A percentile compares a stretch with the other conserved stretches of the same genome.
These are phyloP conservation scores for Globisporangium nunn DNA, from an alignment of 352 stramenopile genomes.

Conservation along the genomic window DNA sequence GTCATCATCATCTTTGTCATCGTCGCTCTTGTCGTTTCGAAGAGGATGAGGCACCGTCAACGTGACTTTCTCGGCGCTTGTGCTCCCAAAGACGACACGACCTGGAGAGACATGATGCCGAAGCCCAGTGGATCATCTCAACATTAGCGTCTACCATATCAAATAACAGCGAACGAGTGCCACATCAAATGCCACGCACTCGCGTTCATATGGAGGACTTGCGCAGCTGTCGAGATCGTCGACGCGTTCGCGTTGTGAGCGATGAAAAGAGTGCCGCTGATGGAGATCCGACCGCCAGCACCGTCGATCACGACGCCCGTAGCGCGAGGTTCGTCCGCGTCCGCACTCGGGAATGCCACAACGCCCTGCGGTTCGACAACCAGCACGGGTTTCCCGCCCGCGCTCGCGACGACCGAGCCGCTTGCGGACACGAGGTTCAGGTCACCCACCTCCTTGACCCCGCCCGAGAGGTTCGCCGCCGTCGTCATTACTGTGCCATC, in stretches of 20 bases:
- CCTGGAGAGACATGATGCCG: background rate
- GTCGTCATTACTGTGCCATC: constrained; percentile 79
- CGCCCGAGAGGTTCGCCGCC: constrained; percentile 65
- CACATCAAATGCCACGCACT: constrained; percentile 13
- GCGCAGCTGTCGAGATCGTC: constrained; percentile 23
- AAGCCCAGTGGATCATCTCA: background rate
- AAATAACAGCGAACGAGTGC: background rate
- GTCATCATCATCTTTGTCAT: constrained; percentile 1
- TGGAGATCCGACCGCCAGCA: constrained; percentile 24
- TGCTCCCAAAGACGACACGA: constrained; percentile 16
- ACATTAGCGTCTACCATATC: background rate
- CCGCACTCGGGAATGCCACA: constrained; percentile 38
- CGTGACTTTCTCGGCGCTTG: constrained; percentile 10
- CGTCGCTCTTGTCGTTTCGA: background rate
- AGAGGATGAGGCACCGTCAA: constrained; percentile 6
- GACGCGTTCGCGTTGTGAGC: constrained; percentile 37
- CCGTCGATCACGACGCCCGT: constrained; percentile 49
- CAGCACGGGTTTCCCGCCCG: constrained; percentile 48
- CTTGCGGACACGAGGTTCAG: constrained; percentile 69
- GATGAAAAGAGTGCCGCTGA: constrained; percentile 32
- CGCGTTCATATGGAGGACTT: constrained; percentile 43
- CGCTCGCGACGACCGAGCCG: constrained; percentile 55
- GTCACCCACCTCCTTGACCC: constrained; percentile 65
- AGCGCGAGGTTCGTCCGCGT: constrained; percentile 33
- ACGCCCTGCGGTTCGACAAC: constrained; percentile 44